Base-by-base conservation (phyloP, 1,139 yeast species). In the Scheffersomyces lignicola region DNA sequence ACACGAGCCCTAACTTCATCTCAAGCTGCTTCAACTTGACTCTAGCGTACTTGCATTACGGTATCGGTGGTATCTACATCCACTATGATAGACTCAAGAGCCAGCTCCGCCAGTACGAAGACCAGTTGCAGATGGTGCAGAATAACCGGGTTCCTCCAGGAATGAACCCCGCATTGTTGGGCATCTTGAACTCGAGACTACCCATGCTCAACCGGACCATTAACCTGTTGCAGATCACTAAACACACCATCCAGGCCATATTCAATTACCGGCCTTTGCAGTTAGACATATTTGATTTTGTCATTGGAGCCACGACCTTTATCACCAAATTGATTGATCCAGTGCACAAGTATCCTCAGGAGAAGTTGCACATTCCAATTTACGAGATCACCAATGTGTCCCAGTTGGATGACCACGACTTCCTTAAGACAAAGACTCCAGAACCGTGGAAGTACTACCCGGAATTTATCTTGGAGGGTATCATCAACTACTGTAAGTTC, bases 11-110 rank as follows among this genome's bases (percentile, higher is more conserved):
- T 5, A 92, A 92, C 50, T 92, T 92, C 55, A 84, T 94, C 12
- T 81, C 96, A 4, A 92, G 90, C 48, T 83, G 95, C 49, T 94
- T 89, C 59, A 92, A 74, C 53, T 60, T 92, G 39, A 79, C 94
- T 7, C 66, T 84, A 34, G 80, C 95, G 0, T 89, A 83, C 55
- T 63, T 88, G 37, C 90, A 92, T 47, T 94, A 85, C 58, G 99
- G 97, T 30, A 65, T 88, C 28, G 95, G 95, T 22, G 97, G 97
- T 33, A 63, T 85, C 0, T 63, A 73, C 35, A 69, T 80, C 31
- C 73, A 74, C 32, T 78, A 77, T 44, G 79, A 78, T 35, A 73
- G 81, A 39, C 54, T 80, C 26, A 71, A 76, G 39, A 67, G 69
- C 27, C 68, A 69, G 37, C 62, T 79, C 25, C 75, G 78, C 35